Conservation (phyloP, 176 grass and related monocot species). For the Alloteropsis semialata region DNA sequence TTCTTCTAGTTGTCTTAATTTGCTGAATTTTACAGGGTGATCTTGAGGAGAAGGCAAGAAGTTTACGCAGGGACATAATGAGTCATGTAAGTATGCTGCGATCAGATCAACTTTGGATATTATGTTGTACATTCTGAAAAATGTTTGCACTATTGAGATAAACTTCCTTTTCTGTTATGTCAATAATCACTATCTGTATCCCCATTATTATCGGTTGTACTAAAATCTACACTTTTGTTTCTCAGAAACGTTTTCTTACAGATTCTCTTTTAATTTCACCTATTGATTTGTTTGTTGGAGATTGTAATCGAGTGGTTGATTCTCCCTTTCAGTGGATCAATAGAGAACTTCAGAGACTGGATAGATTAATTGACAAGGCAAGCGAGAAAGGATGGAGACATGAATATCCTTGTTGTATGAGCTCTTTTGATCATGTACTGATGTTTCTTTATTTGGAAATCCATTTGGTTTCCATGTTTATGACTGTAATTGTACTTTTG, state of each 20-base stretch:
- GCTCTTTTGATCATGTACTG: slow-evolving; percentile 29
- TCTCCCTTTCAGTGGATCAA: slow-evolving; percentile 67
- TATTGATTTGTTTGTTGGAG: slow-evolving; percentile 2
- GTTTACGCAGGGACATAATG: slow-evolving; percentile 56
- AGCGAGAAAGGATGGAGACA: slow-evolving; percentile 79
- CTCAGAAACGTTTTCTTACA: background rate
- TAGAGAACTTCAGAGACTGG: slow-evolving; percentile 61
- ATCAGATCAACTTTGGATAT: background rate
- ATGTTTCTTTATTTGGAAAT: background rate
- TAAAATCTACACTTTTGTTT: slow-evolving; percentile 6
- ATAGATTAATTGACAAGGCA: slow-evolving; percentile 61
- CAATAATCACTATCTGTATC: background rate
- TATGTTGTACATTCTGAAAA: background rate
- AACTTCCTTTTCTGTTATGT: background rate
- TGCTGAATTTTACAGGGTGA: slow-evolving; percentile 58
- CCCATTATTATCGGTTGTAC: background rate
- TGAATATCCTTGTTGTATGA: slow-evolving; percentile 73
- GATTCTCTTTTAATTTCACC: background rate
- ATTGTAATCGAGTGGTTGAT: background rate
- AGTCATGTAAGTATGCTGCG: slow-evolving; percentile 67
- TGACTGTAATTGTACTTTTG: background rate
- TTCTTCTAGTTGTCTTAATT: background rate
- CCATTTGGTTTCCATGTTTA: slow-evolving; percentile 5
- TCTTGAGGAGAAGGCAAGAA: slow-evolving; percentile 70
- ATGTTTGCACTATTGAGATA: background rate